phyloP scores from a whole-genome alignment of 352 stramenopile genomes.

The Heterotrichella gracilis region DNA sequence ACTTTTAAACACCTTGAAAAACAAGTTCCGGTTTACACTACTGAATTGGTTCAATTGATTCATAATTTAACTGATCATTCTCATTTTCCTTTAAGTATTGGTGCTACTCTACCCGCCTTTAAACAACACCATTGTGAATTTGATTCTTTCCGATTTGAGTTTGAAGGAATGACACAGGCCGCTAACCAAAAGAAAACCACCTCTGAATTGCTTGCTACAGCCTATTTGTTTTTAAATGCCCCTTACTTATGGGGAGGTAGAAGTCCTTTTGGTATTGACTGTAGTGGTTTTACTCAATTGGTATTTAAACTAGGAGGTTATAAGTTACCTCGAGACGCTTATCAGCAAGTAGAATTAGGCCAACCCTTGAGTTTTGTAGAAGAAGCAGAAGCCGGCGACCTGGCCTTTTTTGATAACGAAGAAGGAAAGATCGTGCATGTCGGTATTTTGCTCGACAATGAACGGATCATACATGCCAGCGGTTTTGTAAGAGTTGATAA shows the following conservation, averaged over 20 bases:
- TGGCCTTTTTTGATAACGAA: background rate
- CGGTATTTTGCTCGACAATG: background rate
- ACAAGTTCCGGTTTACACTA: background rate
- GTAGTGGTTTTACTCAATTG: background rate
- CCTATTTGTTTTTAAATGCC: background rate
- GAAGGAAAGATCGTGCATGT: background rate
- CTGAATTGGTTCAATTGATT: background rate
- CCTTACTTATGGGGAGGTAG: background rate
- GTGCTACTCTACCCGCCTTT: background rate
- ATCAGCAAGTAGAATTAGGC: background rate
- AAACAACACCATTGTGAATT: background rate
- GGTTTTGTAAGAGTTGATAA: background rate
- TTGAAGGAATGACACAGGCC: background rate
- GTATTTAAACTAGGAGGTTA: background rate
- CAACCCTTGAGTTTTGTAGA: background rate
- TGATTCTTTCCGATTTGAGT: background rate
- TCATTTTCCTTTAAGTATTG: background rate
- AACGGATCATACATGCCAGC: background rate
- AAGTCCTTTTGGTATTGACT: background rate
- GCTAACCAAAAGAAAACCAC: background rate
- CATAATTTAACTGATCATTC: background rate
- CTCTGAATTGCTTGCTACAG: background rate
- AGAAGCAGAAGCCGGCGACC: background rate
- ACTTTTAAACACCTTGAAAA: background rate
- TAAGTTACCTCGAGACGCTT: background rate